Percentiles rank a stretch among this genome's conserved stretches.
phyloP scores from a whole-genome alignment of 768 basidiomycete genomes.

The Exsudoporus frostii region DNA sequence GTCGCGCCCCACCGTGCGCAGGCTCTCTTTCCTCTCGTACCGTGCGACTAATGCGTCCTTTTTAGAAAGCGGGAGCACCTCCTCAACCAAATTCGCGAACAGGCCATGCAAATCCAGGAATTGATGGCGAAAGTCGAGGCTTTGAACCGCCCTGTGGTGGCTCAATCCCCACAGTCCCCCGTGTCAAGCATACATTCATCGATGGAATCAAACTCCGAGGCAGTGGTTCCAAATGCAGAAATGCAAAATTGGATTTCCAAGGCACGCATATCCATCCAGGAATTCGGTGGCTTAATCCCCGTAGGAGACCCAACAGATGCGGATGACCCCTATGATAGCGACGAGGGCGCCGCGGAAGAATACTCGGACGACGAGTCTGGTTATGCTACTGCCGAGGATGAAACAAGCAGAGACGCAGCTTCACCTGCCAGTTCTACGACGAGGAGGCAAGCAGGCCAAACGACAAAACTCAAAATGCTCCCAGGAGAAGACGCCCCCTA shows the following conservation, averaged over 20 bases:
- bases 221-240: constrained; percentile 45
- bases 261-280: constrained; percentile 64
- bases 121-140: constrained; percentile 68
- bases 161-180: constrained; percentile 36
- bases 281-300: constrained; percentile 65
- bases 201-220: constrained; percentile 23
- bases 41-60: background rate
- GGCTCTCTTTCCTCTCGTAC: background rate
- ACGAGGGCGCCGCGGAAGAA: constrained; percentile 37
- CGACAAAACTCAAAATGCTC: constrained; percentile 49
- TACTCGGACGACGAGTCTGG: constrained; percentile 37
- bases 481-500: constrained; percentile 65
- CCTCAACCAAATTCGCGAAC: constrained; percentile 71
- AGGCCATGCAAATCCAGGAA: constrained; percentile 68
- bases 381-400: constrained; percentile 23
- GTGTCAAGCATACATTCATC: constrained; percentile 28
- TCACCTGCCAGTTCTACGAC: constrained; percentile 33
- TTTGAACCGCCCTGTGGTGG: constrained; percentile 32
- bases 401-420: constrained; percentile 21
- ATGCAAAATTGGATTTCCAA: constrained; percentile 77
- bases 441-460: constrained; percentile 39
- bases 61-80: constrained; percentile 75
- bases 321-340: constrained; percentile 34
- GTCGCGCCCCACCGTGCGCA: constrained; percentile 72
- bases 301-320: constrained; percentile 57